A percentile compares a stretch with the other conserved stretches of the same genome.
These are phyloP conservation scores for Lactarius trivialis DNA, from an alignment of 768 basidiomycete genomes.

Conservation along the genomic window DNA sequence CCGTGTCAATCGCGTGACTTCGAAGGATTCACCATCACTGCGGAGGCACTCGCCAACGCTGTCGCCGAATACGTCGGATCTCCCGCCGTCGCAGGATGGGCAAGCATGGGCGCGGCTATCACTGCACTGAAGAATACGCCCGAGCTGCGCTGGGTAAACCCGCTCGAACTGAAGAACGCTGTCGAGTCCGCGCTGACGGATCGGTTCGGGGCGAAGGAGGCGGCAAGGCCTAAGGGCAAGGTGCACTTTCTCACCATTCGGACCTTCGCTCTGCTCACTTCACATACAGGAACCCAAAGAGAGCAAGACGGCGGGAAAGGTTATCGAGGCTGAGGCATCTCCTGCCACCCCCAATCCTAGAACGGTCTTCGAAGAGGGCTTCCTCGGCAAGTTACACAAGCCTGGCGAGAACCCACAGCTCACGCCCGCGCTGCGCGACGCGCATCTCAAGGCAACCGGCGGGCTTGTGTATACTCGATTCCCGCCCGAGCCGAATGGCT, in stretches of 20 bases:
- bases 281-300: conserved; percentile 45
- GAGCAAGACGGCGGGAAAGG: conserved; percentile 29
- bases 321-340: conserved; percentile 31
- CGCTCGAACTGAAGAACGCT: conserved; percentile 77
- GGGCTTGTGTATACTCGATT: conserved; percentile 92
- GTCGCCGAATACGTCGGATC: conserved; percentile 53
- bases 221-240: conserved; percentile 59
- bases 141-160: conserved; percentile 72
- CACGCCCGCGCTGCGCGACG: conserved; percentile 65
- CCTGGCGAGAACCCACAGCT: conserved; percentile 92
- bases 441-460: conserved; percentile 73
- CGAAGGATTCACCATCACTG: conserved; percentile 71
- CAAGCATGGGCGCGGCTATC: conserved; percentile 60
- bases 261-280: neutral
- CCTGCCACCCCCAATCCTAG: conserved; percentile 32
- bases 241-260: too few species aligned
- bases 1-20: neutral
- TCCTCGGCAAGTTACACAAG: conserved; percentile 86
- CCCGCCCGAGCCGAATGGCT: conserved; percentile 98
- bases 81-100: conserved; percentile 63
- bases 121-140: conserved; percentile 55
- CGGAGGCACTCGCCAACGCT: conserved; percentile 50
- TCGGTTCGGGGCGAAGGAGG: conserved; percentile 67
- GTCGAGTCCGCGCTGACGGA: conserved; percentile 64
- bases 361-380: conserved; percentile 89